A percentile compares a stretch with the other conserved stretches of the same genome.
These are phyloP conservation scores for Sonneratia alba DNA, from an alignment of 345 rosid species.

Conservation along the genomic window DNA sequence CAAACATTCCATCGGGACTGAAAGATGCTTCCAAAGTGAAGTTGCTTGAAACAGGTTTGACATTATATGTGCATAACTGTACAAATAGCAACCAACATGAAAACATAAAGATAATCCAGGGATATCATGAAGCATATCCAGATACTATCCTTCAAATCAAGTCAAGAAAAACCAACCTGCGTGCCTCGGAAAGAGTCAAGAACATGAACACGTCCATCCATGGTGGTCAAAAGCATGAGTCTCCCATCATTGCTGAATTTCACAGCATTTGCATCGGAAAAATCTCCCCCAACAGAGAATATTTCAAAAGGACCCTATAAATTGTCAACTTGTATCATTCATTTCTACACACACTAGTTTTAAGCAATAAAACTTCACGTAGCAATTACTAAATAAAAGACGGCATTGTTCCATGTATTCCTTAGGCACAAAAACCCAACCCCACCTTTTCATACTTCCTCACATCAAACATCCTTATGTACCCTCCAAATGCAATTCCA, in stretches of 20 bases:
- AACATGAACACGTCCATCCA: slow-evolving; percentile 82
- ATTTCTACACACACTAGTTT: neutral
- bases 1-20: slow-evolving; percentile 94
- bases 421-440: slow-evolving; percentile 15
- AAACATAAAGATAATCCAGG: slow-evolving; percentile 5
- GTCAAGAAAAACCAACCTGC: slow-evolving; percentile 16
- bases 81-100: slow-evolving; percentile 11
- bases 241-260: slow-evolving; percentile 87
- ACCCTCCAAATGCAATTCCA: slow-evolving; percentile 91
- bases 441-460: slow-evolving; percentile 87
- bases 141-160: neutral
- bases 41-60: slow-evolving; percentile 70
- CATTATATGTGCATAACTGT: slow-evolving; percentile 71
- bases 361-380: neutral
- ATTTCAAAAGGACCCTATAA: slow-evolving; percentile 80
- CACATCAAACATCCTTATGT: slow-evolving; percentile 84
- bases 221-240: slow-evolving; percentile 87
- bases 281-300: slow-evolving; percentile 80
- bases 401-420: neutral
- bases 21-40: slow-evolving; percentile 91
- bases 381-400: neutral
- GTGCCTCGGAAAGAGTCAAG: slow-evolving; percentile 82
- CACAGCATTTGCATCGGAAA: slow-evolving; percentile 75
- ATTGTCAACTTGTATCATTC: slow-evolving; percentile 3
- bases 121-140: neutral